Percentiles rank a stretch among this genome's conserved stretches.
phyloP scores from a whole-genome alignment of 129 eudicot genomes.

The Lactuca saligna region DNA sequence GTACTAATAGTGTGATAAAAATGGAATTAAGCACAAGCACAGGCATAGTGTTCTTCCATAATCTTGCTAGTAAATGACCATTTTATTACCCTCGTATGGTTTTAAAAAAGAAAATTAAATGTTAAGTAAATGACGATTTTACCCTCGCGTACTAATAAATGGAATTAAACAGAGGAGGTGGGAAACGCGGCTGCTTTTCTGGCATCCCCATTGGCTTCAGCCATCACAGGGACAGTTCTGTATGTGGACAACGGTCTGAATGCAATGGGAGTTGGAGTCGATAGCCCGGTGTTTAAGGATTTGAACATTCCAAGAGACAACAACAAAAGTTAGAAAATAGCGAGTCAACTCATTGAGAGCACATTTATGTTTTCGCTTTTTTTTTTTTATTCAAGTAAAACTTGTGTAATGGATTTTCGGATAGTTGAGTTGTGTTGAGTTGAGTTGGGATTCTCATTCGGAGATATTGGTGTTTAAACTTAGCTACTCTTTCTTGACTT shows the following conservation, averaged over 20 bases:
- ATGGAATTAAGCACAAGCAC: not conserved
- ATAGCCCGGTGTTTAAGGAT: constrained; percentile 73
- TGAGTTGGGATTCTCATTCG: constrained; percentile 14
- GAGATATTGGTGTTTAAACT: constrained; percentile 19
- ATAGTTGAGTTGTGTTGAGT: constrained; percentile 4
- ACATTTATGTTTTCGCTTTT: not conserved
- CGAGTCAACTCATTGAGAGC: not conserved
- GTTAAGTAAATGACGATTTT: not conserved
- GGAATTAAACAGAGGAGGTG: constrained; percentile 69
- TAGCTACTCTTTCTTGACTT: not conserved
- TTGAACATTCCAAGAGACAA: constrained; percentile 70
- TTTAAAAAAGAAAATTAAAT: not conserved
- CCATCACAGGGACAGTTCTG: constrained; percentile 82
- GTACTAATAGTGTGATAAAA: not conserved
- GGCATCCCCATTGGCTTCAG: constrained; percentile 93
- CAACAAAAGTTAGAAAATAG: constrained; percentile 22
- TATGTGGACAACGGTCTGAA: constrained; percentile 90
- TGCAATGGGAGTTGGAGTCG: constrained; percentile 96
- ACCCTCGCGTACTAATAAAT: not conserved
- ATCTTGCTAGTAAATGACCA: too few species aligned
- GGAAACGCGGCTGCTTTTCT: constrained; percentile 92
- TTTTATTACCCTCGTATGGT: too few species aligned
- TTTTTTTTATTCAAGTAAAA: not conserved
- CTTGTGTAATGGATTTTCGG: constrained; percentile 1
- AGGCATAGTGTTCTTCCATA: not conserved